Base-by-base conservation (phyloP, 1,139 yeast species). In the Hyphopichia khmerensis region DNA sequence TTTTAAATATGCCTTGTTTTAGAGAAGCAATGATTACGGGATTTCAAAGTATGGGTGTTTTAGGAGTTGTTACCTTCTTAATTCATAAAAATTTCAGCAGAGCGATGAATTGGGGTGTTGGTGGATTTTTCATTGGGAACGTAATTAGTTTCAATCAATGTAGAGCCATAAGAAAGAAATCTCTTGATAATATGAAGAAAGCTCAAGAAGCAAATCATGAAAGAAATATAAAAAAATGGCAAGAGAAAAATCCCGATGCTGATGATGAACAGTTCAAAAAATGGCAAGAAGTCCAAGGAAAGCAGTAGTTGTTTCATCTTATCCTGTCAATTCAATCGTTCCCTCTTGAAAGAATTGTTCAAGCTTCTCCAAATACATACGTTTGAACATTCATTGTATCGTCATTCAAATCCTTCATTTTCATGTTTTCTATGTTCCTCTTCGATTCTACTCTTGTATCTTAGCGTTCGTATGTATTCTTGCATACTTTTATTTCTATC, bases 121-220 rank as follows among this genome's bases (percentile, higher is more conserved):
- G 88, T 36, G 96, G 95, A 3, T 80, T 90, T 50, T 65, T 87
- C 47, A 62, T 89, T 31, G 97, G 96, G 1, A 82, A 88, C 40
- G 74, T 87, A 1, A 83, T 87, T 31, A 88, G 96, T 1, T 91
- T 96, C 96, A 96, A 91, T 61, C 96, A 88, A 62, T 91, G 98
- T 60, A 73, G 96, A 46, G 76, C 82, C 40, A 75, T 81, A 43
- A 71, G 96, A 58, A 72, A 85, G 55, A 75, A 78, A 51, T 81
- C 84, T 37, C 72, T 79, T 55, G 75, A 75, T 48, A 80, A 82
- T 48, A 80, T 87, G 49, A 81, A 79, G 48, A 60, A 73, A 53
- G 93, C 93, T 0, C 77, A 77, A 49, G 75, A 75, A 45, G 67
- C 61, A 2, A 79, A 78, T 48, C 72, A 67, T 45, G 77, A 66